A percentile compares a stretch with the other conserved stretches of the same genome.
Evolutionary conservation across 2,329 filamentous ascomycete genomes (phyloP).

Genomic region (Cladosporium sp.): DNA sequence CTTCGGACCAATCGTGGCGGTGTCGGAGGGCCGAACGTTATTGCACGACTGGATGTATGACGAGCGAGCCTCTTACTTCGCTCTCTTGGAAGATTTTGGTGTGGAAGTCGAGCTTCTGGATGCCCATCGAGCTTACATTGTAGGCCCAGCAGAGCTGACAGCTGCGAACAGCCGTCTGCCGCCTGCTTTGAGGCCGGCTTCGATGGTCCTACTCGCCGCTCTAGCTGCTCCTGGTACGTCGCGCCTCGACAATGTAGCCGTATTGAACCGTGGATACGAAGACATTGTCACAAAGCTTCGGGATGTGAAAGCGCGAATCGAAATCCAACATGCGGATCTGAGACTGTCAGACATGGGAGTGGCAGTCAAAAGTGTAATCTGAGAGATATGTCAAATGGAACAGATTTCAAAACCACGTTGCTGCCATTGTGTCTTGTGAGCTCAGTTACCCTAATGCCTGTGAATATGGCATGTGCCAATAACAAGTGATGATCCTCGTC

Average conservation of each 20-base stretch:
- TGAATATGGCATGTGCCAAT: too few relatives aligned
- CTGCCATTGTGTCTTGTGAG: too few relatives aligned
- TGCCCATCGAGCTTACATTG: not conserved
- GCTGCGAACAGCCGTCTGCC: not conserved
- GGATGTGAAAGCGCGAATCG: not conserved
- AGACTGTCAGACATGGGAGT: too few relatives aligned
- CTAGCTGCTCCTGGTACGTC: not conserved
- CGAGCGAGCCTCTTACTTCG: not conserved
- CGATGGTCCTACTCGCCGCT: not conserved
- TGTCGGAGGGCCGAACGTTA: not conserved
- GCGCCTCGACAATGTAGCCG: not conserved
- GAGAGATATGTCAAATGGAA: not conserved
- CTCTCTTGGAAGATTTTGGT: not conserved
- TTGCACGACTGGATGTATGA: slow-evolving; percentile 8
- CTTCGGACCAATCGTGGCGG: not conserved
- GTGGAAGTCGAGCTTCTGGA: not conserved
- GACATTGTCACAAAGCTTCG: not conserved
- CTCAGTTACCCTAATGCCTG: too few relatives aligned
- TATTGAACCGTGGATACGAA: not conserved
- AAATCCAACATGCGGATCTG: too few relatives aligned
- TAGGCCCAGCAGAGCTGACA: not conserved
- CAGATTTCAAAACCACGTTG: too few relatives aligned
- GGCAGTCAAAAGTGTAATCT: not conserved
- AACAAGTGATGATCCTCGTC: too few relatives aligned
- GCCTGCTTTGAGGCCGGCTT: not conserved